These are phyloP conservation scores for Clonostachys solani DNA, from an alignment of 2,329 filamentous ascomycete genomes.

Conservation along the genomic window DNA sequence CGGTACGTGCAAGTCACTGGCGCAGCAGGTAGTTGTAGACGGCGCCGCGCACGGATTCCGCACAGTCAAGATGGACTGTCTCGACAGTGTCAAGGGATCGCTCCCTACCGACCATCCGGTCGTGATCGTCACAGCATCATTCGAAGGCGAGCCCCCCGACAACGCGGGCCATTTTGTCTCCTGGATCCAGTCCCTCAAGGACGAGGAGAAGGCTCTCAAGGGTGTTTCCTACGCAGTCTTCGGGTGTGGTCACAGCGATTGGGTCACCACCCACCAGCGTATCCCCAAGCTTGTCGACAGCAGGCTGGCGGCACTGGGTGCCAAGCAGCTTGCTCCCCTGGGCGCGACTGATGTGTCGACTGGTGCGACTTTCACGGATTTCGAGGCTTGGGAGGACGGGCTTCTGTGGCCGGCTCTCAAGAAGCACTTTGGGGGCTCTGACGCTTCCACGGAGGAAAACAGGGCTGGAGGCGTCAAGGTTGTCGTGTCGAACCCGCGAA, in stretches of 20 bases:
- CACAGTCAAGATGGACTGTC: slow-evolving; percentile 38
- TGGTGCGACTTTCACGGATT: slow-evolving; percentile 55
- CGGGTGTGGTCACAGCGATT: slow-evolving; percentile 55
- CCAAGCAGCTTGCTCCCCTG: slow-evolving; percentile 22
- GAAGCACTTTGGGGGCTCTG: slow-evolving; percentile 35
- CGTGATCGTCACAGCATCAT: slow-evolving; percentile 62
- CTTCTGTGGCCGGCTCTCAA: slow-evolving; percentile 37
- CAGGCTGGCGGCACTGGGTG: slow-evolving; percentile 26
- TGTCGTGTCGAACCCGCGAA: slow-evolving; percentile 44
- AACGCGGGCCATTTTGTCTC: slow-evolving; percentile 62
- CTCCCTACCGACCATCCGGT: slow-evolving; percentile 39
- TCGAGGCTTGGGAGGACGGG: slow-evolving; percentile 59
- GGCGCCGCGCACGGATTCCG: slow-evolving; percentile 49
- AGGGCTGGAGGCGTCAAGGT: slow-evolving; percentile 22
- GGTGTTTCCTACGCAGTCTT: slow-evolving; percentile 60
- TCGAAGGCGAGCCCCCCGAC: slow-evolving; percentile 66
- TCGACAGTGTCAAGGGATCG: slow-evolving; percentile 56
- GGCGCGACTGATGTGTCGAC: slow-evolving; percentile 52
- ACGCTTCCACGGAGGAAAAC: slow-evolving; percentile 13
- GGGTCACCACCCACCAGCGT: slow-evolving; percentile 53
- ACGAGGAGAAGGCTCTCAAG: slow-evolving; percentile 30
- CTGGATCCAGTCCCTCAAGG: slow-evolving; percentile 52
- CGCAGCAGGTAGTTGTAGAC: slow-evolving; percentile 52
- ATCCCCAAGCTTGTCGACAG: slow-evolving; percentile 55
- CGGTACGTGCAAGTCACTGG: slow-evolving; percentile 63